phyloP scores from a whole-genome alignment of 495 filamentous ascomycete species.

The Platismatia glauca region DNA sequence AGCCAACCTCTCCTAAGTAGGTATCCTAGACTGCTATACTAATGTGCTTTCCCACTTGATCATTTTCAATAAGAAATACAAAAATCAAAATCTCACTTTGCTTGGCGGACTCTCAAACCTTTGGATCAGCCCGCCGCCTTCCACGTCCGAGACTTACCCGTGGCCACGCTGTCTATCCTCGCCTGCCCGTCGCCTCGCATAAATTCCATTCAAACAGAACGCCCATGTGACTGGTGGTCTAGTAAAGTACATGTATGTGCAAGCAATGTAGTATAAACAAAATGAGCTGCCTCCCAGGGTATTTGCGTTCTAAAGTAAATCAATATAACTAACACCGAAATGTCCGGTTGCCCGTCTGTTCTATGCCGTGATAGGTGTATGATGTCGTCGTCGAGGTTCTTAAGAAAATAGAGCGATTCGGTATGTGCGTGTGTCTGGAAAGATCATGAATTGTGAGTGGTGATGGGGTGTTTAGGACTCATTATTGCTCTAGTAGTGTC shows the following conservation, averaged over 20 bases:
- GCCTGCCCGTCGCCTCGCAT: neutral
- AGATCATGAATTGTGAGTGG: neutral
- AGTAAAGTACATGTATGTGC: neutral
- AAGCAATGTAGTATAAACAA: neutral
- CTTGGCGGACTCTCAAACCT: neutral
- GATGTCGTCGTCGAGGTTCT: neutral
- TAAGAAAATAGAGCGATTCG: constrained; percentile 4
- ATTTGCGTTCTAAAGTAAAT: constrained; percentile 9
- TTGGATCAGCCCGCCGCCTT: neutral
- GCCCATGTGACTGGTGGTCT: neutral
- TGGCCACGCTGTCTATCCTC: neutral
- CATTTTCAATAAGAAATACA: too few relatives aligned
- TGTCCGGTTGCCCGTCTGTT: constrained; percentile 14
- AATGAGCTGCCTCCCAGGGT: constrained; percentile 18
- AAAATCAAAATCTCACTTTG: neutral
- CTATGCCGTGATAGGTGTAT: constrained; percentile 13
- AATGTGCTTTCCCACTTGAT: neutral
- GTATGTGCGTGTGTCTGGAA: neutral
- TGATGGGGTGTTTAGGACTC: neutral
- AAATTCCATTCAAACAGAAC: neutral
- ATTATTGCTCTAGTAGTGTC: neutral
- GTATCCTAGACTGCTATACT: neutral
- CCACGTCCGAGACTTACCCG: neutral
- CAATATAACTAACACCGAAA: constrained; percentile 2
- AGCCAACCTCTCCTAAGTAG: neutral